Conservation (phyloP, 352 stramenopile species). For the Phytophthora niederhauseri region DNA sequence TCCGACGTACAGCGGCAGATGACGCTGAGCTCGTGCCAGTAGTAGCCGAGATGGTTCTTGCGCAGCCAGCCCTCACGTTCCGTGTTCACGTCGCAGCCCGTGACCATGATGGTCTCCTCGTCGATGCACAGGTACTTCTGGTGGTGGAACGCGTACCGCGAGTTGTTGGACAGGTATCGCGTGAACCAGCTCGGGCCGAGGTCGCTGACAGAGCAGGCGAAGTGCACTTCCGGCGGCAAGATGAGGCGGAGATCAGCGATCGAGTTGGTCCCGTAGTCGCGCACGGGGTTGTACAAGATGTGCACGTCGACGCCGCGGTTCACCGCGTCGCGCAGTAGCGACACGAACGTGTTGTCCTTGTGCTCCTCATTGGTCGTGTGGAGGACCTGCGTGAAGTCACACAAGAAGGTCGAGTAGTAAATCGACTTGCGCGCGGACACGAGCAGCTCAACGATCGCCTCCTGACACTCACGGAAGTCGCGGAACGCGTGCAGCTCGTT, state of each 20-base stretch:
- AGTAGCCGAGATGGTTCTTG: conserved; percentile 70
- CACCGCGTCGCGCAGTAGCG: conserved; percentile 59
- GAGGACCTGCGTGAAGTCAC: conserved; percentile 72
- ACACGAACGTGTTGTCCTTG: conserved; percentile 62
- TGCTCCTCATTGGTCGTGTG: conserved; percentile 32
- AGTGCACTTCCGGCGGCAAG: conserved; percentile 52
- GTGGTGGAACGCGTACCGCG: conserved; percentile 83
- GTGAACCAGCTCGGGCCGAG: conserved; percentile 57
- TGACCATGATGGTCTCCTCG: conserved; percentile 70
- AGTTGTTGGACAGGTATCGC: conserved; percentile 73
- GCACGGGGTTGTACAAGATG: conserved; percentile 77
- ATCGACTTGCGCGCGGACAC: conserved; percentile 59
- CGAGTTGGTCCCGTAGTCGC: conserved; percentile 75
- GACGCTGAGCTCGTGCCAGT: conserved; percentile 80
- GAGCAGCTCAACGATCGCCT: conserved; percentile 60
- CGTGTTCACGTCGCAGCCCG: conserved; percentile 76
- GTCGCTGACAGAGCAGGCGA: conserved; percentile 72
- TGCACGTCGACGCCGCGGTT: conserved; percentile 66
- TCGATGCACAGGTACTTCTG: conserved; percentile 84
- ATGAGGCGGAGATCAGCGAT: conserved; percentile 50
- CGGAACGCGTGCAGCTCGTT: conserved; percentile 43
- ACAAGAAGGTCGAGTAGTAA: conserved; percentile 86
- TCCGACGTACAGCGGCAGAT: conserved; percentile 51
- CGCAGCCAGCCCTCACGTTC: conserved; percentile 74
- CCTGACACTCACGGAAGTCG: conserved; percentile 75